Percentiles rank a stretch among this genome's conserved stretches.
Conservation (phyloP, 1,139 yeast species). For the Yamadazyma jaroonii region DNA sequence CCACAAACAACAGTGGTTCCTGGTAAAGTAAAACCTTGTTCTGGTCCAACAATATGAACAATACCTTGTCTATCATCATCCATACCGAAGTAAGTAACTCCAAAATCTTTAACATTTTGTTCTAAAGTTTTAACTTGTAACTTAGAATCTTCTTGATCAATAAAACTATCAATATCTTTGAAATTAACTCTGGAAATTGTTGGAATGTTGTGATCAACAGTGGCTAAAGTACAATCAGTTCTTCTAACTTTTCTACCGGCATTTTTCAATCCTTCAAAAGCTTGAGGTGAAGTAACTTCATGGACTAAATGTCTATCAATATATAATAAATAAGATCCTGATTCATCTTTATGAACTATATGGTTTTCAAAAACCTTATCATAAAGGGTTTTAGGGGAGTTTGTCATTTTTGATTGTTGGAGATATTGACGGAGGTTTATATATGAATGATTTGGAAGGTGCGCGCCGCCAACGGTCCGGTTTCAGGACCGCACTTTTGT, state of each 20-base stretch:
- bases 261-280: slow-evolving; percentile 88
- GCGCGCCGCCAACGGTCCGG: not conserved
- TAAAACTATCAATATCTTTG: slow-evolving; percentile 75
- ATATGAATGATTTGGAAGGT: not conserved
- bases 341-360: slow-evolving; percentile 82
- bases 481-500: not conserved
- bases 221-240: slow-evolving; percentile 91
- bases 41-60: slow-evolving; percentile 98
- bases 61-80: slow-evolving; percentile 93
- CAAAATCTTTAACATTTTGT: slow-evolving; percentile 86
- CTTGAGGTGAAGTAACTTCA: slow-evolving; percentile 98
- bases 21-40: slow-evolving; percentile 96
- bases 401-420: slow-evolving; percentile 11
- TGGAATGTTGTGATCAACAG: slow-evolving; percentile 97
- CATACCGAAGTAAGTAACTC: slow-evolving; percentile 91
- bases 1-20: slow-evolving; percentile 99
- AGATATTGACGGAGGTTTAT: not conserved
- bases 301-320: slow-evolving; percentile 97
- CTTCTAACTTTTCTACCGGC: slow-evolving; percentile 91
- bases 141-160: slow-evolving; percentile 86
- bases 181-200: slow-evolving; percentile 78
- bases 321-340: slow-evolving; percentile 80
- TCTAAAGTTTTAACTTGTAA: slow-evolving; percentile 90
- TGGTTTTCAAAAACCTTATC: slow-evolving; percentile 97
- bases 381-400: slow-evolving; percentile 70